Conservation (phyloP, 257 asterid genomes). For the Leptodermis oblonga region DNA sequence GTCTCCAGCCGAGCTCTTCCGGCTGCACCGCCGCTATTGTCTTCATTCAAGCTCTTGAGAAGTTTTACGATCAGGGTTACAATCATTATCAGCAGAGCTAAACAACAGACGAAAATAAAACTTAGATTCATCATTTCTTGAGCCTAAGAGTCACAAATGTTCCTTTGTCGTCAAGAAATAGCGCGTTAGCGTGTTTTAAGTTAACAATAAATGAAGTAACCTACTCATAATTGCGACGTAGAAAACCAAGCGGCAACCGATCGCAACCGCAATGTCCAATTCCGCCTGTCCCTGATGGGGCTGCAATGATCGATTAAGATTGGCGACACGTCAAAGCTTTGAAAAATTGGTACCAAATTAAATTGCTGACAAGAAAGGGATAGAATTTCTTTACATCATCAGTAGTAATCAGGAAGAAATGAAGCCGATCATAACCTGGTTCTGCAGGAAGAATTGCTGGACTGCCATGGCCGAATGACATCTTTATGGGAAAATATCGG, state of each 20-base stretch:
- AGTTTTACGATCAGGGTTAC: constrained; percentile 41
- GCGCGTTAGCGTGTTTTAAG: not conserved
- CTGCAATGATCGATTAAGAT: constrained; percentile 6
- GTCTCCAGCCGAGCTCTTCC: not conserved
- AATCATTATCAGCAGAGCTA: constrained; percentile 41
- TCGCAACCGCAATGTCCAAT: constrained; percentile 15
- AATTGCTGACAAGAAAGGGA: not conserved
- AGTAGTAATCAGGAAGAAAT: not conserved
- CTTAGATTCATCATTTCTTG: not conserved
- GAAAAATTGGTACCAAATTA: not conserved
- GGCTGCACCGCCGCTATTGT: not conserved
- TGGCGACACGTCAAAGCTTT: not conserved
- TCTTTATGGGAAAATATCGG: not conserved
- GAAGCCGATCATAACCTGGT: not conserved
- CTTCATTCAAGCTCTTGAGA: constrained; percentile 20
- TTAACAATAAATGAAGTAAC: constrained; percentile 6
- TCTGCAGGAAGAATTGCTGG: no score
- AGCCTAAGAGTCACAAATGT: not conserved
- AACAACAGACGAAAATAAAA: not conserved
- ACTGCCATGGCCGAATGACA: not conserved
- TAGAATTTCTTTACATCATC: constrained; percentile 8
- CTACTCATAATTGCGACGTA: constrained; percentile 26
- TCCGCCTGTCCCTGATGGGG: constrained; percentile 6
- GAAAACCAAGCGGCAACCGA: constrained; percentile 10
- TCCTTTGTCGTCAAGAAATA: constrained; percentile 3